Evolutionary conservation across 768 basidiomycete genomes (phyloP), one percentile per base, ranked within the genome.

Genomic region (Flagelloscypha sp.): DNA sequence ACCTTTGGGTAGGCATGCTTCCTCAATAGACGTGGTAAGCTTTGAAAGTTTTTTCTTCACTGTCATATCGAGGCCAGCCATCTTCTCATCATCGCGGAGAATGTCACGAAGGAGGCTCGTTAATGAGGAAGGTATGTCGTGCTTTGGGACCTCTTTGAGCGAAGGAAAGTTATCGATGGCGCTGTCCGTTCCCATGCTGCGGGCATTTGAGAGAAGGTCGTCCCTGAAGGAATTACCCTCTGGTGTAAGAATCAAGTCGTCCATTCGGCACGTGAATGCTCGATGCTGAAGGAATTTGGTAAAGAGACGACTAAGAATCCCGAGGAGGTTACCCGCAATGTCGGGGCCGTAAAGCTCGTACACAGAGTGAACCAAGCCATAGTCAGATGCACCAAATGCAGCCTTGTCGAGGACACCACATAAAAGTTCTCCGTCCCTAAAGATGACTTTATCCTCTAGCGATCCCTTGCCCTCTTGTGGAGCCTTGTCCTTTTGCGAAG

Each of bases 231-330:
- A 54, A 54, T 98, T 83, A 15, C 89, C 93, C 37, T 79, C 74
- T 0, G 76, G 71, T 6, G 92, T 97, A 32, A 99, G 67, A 34
- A 84, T 79, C 27, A 99, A 69, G 66, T 99, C 95, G 58, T 99
- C 95, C 88, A 98, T 97, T 13, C 95, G 79, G 61, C 95, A 99
- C 2, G 93, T 92, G 62, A 99, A 99, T 0, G 90, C 95, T 27
- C 92, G 84, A 49, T 90, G 87, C 49, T 98, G 94, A 36, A 99
- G 68, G 61, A 87, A 98, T 54, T 95, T 98, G 28, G 95, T 97
- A 61, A 99, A 90, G 21, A 98, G 65, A 36, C 95, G 81, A 54
- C 87, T 87, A 41, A 98, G 76, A 41, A 97, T 79, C 34, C 93
- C 89, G 13, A 99, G 79, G 10, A 99, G 76, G 50, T 80, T 80